Evolutionary conservation across 179 eudicot species (phyloP), one percentile per base, ranked within the genome.

Genomic region (Camellia oleifera): DNA sequence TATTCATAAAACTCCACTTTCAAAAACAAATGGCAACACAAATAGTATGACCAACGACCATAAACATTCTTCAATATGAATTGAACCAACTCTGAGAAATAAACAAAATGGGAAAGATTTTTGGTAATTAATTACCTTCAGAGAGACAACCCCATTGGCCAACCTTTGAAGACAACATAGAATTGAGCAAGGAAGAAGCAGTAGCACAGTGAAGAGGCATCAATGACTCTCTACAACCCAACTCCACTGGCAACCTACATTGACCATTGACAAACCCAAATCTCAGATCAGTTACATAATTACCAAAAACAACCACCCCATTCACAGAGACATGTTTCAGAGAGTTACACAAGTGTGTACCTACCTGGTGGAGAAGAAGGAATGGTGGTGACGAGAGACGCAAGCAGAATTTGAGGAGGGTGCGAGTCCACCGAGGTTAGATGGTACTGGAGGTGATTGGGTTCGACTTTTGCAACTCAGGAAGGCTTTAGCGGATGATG

Each of bases 141-240:
- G 98, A 91, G 77, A 93, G 94, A 79, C 77, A 84, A 62, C 92
- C 93, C 97, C 97, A 93, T 71, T 84, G 93, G 70, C 87, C 92
- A 82, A 94, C 91, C 79, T 92, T 84, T 1, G 93, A 84, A 45
- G 98, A 89, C 80, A 94, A 87, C 97, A 92, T 79, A 23, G 97
- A 93, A 46, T 84, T 93, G 48, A 87, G 86, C 94, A 94, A 88
- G 64, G 97, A 86, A 13, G 98, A 87, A 20, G 98, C 97, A 75
- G 95, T 92, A 9, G 78, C 97, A 82, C 91, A 88, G 79, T 94
- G 98, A 86, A 94, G 84, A 73, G 98, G 96, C 92, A 93, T 94
- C 81, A 92, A 79, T 4, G 98, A 94, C 66, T 82, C 86, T 46
- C 79, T 91, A 72, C 90, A 66, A 57, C 88, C 90, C 87, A 93